Evolutionary conservation across 2,329 filamentous ascomycete genomes (phyloP).

Genomic region (Ascochyta fabae): DNA sequence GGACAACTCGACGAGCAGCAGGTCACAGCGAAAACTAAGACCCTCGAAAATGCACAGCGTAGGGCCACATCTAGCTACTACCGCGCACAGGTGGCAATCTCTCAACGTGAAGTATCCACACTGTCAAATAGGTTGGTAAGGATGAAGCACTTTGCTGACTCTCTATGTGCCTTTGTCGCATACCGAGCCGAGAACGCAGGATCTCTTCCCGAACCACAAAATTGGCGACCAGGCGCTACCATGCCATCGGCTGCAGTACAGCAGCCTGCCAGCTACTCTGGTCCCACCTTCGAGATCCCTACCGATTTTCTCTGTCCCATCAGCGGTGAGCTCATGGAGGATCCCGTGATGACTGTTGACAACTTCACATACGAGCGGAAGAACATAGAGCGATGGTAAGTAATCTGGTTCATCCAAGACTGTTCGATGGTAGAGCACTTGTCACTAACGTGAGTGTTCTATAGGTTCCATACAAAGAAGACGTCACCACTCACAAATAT

Average conservation of each 20-base stretch:
- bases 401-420: neutral
- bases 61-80: neutral
- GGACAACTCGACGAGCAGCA: conserved; percentile 19
- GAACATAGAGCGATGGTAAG: conserved; percentile 38
- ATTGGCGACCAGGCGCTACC: neutral
- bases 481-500: conserved; percentile 45
- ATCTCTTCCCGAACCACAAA: neutral
- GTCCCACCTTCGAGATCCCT: conserved; percentile 29
- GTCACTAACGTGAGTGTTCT: neutral
- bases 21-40: conserved; percentile 1
- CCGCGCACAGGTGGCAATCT: too few relatives aligned
- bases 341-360: conserved; percentile 45
- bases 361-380: conserved; percentile 44
- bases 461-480: conserved; percentile 39
- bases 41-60: neutral
- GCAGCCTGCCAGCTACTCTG: neutral
- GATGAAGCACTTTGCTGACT: conserved; percentile 21
- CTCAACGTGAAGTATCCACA: neutral
- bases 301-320: conserved; percentile 41
- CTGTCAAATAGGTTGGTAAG: conserved; percentile 9
- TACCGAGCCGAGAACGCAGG: conserved; percentile 25
- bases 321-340: conserved; percentile 40
- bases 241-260: neutral
- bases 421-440: neutral
- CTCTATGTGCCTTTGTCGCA: conserved; percentile 33